These are phyloP conservation scores for Gonapodya sp. DNA, from an alignment of 192 early-diverging fungal species.

Conservation along the genomic window DNA sequence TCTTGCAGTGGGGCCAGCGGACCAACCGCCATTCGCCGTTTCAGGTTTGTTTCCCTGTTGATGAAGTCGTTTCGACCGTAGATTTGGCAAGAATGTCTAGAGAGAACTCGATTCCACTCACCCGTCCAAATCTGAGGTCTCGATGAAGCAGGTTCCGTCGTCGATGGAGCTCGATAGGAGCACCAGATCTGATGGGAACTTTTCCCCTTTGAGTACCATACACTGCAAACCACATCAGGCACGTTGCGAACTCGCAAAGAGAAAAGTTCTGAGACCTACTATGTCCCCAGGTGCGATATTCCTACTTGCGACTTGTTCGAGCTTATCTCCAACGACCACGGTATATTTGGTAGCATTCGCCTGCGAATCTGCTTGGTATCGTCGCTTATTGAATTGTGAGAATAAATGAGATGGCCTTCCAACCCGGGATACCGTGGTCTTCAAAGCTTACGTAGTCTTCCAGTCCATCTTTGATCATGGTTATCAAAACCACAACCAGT, in stretches of 20 bases:
- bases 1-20: conserved; percentile 18
- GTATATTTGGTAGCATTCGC: not conserved
- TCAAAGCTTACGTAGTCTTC: conserved; percentile 32
- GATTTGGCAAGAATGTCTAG: not conserved
- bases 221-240: too few relatives aligned
- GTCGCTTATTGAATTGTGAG: conserved; percentile 10
- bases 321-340: conserved; percentile 15
- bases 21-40: conserved; percentile 30
- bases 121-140: conserved; percentile 50
- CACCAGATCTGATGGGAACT: conserved; percentile 37
- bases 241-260: too few relatives aligned
- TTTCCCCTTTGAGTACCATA: conserved; percentile 38
- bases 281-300: conserved; percentile 10
- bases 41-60: conserved; percentile 44
- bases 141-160: conserved; percentile 47
- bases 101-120: not conserved
- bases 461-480: conserved; percentile 38
- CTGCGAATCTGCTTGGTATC: conserved; percentile 23
- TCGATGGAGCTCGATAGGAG: conserved; percentile 31
- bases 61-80: not conserved
- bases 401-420: conserved; percentile 21
- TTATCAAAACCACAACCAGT: conserved; percentile 35
- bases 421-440: too few relatives aligned
- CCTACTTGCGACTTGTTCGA: conserved; percentile 18
- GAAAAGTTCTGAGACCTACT: not conserved